phyloP scores from a whole-genome alignment of 768 basidiomycete species.

The Rhodocollybia butyracea region DNA sequence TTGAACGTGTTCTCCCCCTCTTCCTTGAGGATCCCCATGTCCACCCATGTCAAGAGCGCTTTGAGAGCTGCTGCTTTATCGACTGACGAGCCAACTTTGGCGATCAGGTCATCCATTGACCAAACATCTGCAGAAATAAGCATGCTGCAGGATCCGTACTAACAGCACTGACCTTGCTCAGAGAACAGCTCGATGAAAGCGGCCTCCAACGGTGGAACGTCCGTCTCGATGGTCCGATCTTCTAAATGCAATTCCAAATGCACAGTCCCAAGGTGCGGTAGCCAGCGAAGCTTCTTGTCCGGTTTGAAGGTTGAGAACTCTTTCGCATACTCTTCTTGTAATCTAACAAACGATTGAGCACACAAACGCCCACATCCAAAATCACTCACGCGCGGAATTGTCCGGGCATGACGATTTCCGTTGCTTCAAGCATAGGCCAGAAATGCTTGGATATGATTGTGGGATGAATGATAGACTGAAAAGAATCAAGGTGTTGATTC shows the following conservation, averaged over 20 bases:
- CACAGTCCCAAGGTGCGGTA: conserved; percentile 86
- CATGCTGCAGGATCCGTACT: not conserved
- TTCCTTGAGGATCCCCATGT: conserved; percentile 77
- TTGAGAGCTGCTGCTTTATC: conserved; percentile 65
- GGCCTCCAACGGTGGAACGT: conserved; percentile 87
- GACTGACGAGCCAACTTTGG: conserved; percentile 53
- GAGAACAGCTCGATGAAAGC: conserved; percentile 87
- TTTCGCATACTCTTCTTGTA: conserved; percentile 72
- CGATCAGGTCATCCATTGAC: conserved; percentile 67
- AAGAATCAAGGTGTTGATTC: not conserved
- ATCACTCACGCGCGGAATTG: conserved; percentile 70
- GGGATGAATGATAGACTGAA: conserved; percentile 81
- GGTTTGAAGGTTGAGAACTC: conserved; percentile 86
- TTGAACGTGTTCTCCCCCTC: conserved; percentile 56
- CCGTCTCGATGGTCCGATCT: conserved; percentile 72
- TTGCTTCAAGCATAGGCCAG: conserved; percentile 85
- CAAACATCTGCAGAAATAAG: conserved; percentile 49
- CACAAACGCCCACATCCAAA: conserved; percentile 1
- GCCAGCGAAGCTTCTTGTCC: conserved; percentile 87
- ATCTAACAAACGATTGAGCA: conserved; percentile 32
- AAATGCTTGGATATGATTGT: conserved; percentile 92
- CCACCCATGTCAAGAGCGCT: conserved; percentile 81
- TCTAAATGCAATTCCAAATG: conserved; percentile 76
- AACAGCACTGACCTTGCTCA: conserved; percentile 46
- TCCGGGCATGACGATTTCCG: conserved; percentile 76